Evolutionary conservation across 2,329 filamentous ascomycete genomes (phyloP), one percentile per base, ranked within the genome.

Genomic region (Verticillium nonalfalfae): DNA sequence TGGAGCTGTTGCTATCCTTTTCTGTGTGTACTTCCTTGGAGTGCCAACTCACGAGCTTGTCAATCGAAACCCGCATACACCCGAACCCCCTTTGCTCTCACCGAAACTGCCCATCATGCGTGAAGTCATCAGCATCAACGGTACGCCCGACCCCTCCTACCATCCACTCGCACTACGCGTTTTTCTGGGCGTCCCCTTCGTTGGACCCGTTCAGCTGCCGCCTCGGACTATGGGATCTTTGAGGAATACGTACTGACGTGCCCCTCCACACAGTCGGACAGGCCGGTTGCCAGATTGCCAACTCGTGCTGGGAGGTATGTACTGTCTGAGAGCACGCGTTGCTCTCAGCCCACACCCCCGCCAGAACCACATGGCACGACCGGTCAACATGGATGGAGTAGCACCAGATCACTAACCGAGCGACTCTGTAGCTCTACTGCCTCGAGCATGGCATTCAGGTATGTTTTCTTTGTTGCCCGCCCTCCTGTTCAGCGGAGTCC

Each of bases 231-330:
- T 31, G 26, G 26, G 26, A 31, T 31, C 26, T 52, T 18, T 52
- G 9, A 52, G 10, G 45, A 38, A 14, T n/a, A 52, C 15, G n/a
- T 18, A 18, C 52, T 59, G 33, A 56, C 57, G 34, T 50, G 38
- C 14, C 61, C 45, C 26, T 57, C 5, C n/a, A 59, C 75, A 74
- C 79, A 99, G 95, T 99, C 86, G 95, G 95, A 82, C 95, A 99
- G 88, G 95, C 95, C 78, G 95, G 95, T 90, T 98, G 95, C 89
- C 95, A 99, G 81, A 99, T 99, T 77, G 95, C 94, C 83, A 99
- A 99, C 86, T 95, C 95, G 73, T 98, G 95, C 89, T 99, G 95
- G 95, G 95, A 99, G 93, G 95, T 99, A 84, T 84, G 91, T 84
- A 74, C 15, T 35, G 13, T 26, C 45, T 52, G 13, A 7, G 34